These are phyloP conservation scores for Sporothrix euskadiensis DNA, from an alignment of 2,329 filamentous ascomycete species.

Conservation along the genomic window DNA sequence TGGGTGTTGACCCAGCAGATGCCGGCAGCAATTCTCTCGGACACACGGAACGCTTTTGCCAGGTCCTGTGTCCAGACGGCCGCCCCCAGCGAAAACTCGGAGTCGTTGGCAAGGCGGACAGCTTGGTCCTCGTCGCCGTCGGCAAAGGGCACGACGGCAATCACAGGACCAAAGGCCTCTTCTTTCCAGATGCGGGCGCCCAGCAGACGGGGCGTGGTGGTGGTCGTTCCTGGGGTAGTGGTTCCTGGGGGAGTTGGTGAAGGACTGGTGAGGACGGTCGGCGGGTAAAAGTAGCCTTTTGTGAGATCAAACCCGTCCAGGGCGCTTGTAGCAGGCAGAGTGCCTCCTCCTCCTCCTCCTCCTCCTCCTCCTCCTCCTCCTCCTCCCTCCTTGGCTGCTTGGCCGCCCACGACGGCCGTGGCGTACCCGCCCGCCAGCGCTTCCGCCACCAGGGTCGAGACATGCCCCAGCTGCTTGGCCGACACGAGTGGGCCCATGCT, in stretches of 20 bases:
- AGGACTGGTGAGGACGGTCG: constrained; percentile 64
- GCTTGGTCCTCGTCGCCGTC: constrained; percentile 72
- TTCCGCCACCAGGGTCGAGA: constrained; percentile 64
- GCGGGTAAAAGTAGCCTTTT: constrained; percentile 73
- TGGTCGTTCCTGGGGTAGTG: background rate
- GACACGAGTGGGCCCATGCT: constrained; percentile 68
- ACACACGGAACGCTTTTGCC: constrained; percentile 70
- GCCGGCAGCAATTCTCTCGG: constrained; percentile 68
- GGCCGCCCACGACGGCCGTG: constrained; percentile 45
- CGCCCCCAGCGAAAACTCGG: constrained; percentile 73
- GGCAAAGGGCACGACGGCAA: constrained; percentile 73
- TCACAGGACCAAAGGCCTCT: constrained; percentile 82
- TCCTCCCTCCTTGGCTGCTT: background rate
- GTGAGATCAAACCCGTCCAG: constrained; percentile 55
- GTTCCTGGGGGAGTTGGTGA: constrained; percentile 41
- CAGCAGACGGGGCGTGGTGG: constrained; percentile 46
- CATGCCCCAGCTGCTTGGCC: constrained; percentile 62
- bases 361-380: no score
- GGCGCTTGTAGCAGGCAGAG: constrained; percentile 49
- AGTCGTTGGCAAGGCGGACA: constrained; percentile 69
- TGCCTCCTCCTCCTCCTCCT: constrained; percentile 32
- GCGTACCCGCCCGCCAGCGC: constrained; percentile 57
- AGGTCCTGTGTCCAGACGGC: constrained; percentile 75
- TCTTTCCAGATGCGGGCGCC: constrained; percentile 73
- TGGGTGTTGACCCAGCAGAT: constrained; percentile 62